Evolutionary conservation across 768 basidiomycete genomes (phyloP).

Genomic region (Wakefieldia striispora): DNA sequence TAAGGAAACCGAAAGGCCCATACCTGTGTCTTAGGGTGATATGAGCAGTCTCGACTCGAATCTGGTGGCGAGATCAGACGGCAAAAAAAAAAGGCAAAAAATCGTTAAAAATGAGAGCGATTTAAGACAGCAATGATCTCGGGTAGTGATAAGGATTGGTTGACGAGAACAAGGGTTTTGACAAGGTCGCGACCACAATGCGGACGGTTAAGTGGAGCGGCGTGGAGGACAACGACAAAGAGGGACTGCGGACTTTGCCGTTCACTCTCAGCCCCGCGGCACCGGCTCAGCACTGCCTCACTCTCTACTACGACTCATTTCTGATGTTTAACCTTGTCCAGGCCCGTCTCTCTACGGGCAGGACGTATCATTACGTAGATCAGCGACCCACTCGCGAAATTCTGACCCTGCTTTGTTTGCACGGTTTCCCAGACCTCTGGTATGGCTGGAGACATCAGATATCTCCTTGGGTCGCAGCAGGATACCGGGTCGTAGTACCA

Average conservation of each 20-base stretch:
- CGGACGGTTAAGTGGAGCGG: conserved; percentile 15
- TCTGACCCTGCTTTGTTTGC: conserved; percentile 65
- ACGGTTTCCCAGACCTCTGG: conserved; percentile 77
- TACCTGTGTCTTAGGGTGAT: conserved; percentile 36
- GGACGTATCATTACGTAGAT: conserved; percentile 71
- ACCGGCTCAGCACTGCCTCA: conserved; percentile 23
- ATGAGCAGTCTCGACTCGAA: conserved; percentile 24
- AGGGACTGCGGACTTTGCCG: conserved; percentile 29
- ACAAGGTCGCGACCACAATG: conserved; percentile 8
- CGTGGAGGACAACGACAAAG: conserved; percentile 30
- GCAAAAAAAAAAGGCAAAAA: conserved; percentile 23
- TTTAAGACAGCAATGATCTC: conserved; percentile 9
- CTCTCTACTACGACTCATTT: not conserved
- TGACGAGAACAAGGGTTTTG: not conserved
- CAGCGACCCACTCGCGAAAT: conserved; percentile 45
- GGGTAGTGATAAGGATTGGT: conserved; percentile 14
- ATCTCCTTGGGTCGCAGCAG: conserved; percentile 59
- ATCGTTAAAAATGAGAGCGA: conserved; percentile 10
- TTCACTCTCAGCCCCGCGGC: conserved; percentile 21
- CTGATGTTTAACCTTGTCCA: conserved; percentile 39
- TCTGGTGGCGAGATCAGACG: conserved; percentile 23
- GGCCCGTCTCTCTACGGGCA: conserved; percentile 54
- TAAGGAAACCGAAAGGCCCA: conserved; percentile 24
- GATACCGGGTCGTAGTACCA: conserved; percentile 59
- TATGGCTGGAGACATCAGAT: conserved; percentile 80